Base-by-base conservation (phyloP, 2,329 filamentous ascomycete genomes). In the Talaromyces sp. region DNA sequence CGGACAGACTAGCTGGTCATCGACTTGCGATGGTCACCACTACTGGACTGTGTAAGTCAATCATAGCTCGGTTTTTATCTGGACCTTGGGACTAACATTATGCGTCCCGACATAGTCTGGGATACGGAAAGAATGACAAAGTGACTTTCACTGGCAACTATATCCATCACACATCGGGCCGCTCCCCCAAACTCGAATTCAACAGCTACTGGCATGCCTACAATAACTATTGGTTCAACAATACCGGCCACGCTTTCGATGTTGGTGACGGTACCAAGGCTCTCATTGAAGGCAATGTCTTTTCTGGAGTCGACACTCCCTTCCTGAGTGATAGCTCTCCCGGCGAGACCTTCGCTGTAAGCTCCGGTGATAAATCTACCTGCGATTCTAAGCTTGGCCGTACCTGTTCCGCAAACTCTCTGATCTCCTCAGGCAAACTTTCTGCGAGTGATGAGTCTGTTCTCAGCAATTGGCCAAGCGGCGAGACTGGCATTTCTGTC, bases 121-220 rank as follows among this genome's bases (percentile, higher is more conserved):
- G 84, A 55, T 78, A 77, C 44, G 82, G 82, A 24, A 75, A 77
- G 52, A 75, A 73, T 64, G 83, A 86, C 66, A 63, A 79, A 56
- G 73, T 84, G 61, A 85, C 83, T 54, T 71, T 85, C 67, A 80
- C 81, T 70, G 75, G 75, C 61, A 85, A 85, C 76, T 84, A 83
- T 72, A 72, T 85, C 63, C 79, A 84, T 73, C 75, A 83, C 67
- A 80, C 78, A 48, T 79, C 76, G 3, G 82, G 83, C 57, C 81
- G 83, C 47, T 74, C 77, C 5, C 83, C 82, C 62, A 84, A 85
- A 72, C 72, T 85, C 35, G 72, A 69, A 36, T 75, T 74, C 39
- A 79, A 79, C 66, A 81, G 80, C 60, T 77, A 82, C 51, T 74
- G 84, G 58, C 83, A 85, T 68, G 79, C 77, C 42, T 62, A 60